Conservation (phyloP, 148 eudicot genomes). For the Cornus suecica region DNA sequence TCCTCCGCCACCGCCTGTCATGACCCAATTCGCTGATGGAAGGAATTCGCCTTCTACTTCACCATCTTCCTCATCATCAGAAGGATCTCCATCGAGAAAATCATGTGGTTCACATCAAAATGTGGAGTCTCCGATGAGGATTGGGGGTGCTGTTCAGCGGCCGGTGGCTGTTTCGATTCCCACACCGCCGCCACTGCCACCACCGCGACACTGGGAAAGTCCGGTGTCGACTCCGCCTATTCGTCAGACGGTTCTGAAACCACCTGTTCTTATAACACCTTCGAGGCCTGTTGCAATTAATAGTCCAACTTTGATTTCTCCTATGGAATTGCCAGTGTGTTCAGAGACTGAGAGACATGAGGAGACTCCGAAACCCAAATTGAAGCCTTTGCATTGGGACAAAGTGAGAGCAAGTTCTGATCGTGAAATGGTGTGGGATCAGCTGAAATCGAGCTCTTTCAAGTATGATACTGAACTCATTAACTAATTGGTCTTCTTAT, state of each 20-base stretch:
- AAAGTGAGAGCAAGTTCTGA: slow-evolving; percentile 28
- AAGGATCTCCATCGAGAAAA: slow-evolving; percentile 16
- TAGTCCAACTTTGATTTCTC: slow-evolving; percentile 15
- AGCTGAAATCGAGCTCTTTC: slow-evolving; percentile 34
- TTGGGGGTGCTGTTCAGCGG: neutral
- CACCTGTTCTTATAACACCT: slow-evolving; percentile 15
- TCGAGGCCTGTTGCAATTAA: slow-evolving; percentile 20
- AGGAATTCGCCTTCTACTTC: slow-evolving; percentile 35
- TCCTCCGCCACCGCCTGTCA: neutral
- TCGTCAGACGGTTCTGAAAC: slow-evolving; percentile 6
- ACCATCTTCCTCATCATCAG: slow-evolving; percentile 23
- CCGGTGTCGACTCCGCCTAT: slow-evolving; percentile 21
- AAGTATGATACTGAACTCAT: slow-evolving; percentile 18
- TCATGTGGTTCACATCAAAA: slow-evolving; percentile 7
- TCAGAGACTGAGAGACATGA: slow-evolving; percentile 12
- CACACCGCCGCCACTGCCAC: slow-evolving; percentile 34
- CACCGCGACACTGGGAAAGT: slow-evolving; percentile 31
- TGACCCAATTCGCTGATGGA: slow-evolving; percentile 10
- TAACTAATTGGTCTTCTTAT: neutral
- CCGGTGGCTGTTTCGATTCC: slow-evolving; percentile 10
- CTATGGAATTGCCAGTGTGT: slow-evolving; percentile 20
- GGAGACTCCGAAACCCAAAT: slow-evolving; percentile 16
- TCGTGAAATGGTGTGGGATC: slow-evolving; percentile 33
- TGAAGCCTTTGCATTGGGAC: slow-evolving; percentile 37
- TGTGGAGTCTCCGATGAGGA: slow-evolving; percentile 12